phyloP scores from a whole-genome alignment of 805 yeast species.

The Metschnikowia vanudenii region DNA sequence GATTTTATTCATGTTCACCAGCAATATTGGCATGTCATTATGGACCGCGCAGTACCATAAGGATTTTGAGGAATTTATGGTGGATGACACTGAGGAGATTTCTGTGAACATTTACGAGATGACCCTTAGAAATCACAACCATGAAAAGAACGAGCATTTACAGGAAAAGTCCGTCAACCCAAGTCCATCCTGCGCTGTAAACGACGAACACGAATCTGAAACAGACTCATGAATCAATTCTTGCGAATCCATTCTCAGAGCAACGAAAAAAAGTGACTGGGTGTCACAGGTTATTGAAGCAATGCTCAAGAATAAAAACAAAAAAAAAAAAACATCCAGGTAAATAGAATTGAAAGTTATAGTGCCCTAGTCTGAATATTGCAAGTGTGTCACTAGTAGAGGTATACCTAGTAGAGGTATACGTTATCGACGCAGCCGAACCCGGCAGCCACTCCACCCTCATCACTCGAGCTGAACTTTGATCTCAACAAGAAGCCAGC shows the following conservation, averaged over 20 bases:
- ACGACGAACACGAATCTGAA: no score
- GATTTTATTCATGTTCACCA: conserved; percentile 55
- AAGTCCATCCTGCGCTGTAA: no score
- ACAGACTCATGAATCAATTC: no score
- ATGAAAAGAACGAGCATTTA: no score
- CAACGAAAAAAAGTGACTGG: no score
- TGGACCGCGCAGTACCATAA: conserved; percentile 52
- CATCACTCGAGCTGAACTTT: conserved; percentile 82
- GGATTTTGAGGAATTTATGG: conserved; percentile 6
- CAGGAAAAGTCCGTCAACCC: no score
- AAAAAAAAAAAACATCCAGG: no score
- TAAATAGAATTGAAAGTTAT: not conserved
- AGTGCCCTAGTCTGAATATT: not conserved
- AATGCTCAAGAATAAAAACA: no score
- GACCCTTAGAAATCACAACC: conserved; percentile 6
- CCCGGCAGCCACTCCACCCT: conserved; percentile 99
- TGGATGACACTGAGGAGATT: not conserved
- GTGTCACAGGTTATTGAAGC: no score
- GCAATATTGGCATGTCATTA: conserved; percentile 60
- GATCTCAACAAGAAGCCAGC: conserved; percentile 82
- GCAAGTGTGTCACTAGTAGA: conserved; percentile 21
- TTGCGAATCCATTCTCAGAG: no score
- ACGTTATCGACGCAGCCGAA: conserved; percentile 94
- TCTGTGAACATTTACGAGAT: not conserved
- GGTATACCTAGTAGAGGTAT: conserved; percentile 50